These are phyloP conservation scores for Gamarada debralockiae DNA, from an alignment of 495 filamentous ascomycete species.

Conservation along the genomic window DNA sequence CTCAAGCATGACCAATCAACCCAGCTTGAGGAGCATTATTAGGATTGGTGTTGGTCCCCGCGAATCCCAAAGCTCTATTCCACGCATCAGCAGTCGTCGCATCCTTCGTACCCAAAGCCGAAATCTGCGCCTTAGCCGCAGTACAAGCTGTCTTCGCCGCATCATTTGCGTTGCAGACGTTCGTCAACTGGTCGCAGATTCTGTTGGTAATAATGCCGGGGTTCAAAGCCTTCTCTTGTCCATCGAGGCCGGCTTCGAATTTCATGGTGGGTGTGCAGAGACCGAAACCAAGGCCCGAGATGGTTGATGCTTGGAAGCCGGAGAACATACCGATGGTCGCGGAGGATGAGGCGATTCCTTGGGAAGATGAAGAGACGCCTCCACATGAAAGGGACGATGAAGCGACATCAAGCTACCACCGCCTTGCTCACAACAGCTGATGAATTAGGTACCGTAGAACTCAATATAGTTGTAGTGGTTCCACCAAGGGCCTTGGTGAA, in stretches of 20 bases:
- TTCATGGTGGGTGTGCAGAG: conserved; percentile 51
- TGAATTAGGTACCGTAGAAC: too few relatives aligned
- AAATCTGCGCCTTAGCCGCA: conserved; percentile 31
- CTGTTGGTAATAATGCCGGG: conserved; percentile 65
- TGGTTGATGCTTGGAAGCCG: conserved; percentile 20
- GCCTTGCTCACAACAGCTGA: too few relatives aligned
- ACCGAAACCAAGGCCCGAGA: conserved; percentile 45
- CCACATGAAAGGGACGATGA: too few relatives aligned
- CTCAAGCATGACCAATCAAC: conserved; percentile 35
- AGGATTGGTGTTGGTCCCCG: conserved; percentile 35
- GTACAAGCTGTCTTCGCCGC: conserved; percentile 38
- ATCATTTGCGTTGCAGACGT: conserved; percentile 37
- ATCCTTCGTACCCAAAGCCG: conserved; percentile 26
- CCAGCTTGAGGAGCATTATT: conserved; percentile 35
- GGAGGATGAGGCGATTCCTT: neutral
- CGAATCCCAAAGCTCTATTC: conserved; percentile 32
- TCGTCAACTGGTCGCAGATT: conserved; percentile 50
- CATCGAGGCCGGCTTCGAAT: conserved; percentile 44
- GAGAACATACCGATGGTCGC: neutral
- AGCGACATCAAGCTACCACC: too few relatives aligned
- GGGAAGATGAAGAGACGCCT: neutral
- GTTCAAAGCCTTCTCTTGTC: conserved; percentile 51
- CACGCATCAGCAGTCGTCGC: conserved; percentile 29
- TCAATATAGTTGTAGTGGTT: too few relatives aligned
- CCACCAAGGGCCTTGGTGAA: conserved; percentile 37